Evolutionary conservation across 371 early-diverging fungal species (phyloP).

Genomic region (Mucor sp.): DNA sequence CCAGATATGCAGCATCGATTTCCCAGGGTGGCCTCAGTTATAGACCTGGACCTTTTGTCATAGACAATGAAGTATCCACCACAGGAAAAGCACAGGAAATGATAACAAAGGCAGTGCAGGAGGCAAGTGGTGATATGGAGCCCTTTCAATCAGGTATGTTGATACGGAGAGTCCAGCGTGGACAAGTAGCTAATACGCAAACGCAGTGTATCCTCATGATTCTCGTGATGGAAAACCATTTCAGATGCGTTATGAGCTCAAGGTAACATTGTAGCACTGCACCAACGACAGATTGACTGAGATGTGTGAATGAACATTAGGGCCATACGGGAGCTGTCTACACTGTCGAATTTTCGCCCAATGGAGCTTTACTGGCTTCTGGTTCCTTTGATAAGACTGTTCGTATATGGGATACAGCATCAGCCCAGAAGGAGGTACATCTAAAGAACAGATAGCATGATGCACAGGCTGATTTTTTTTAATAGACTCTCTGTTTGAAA

Average conservation of each 20-base stretch:
- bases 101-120: slow-evolving; percentile 50
- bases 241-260: slow-evolving; percentile 54
- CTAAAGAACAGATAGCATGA: neutral
- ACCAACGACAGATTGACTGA: neutral
- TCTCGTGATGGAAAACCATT: slow-evolving; percentile 51
- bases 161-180: neutral
- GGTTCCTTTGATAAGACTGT: slow-evolving; percentile 93
- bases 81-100: slow-evolving; percentile 46
- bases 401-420: slow-evolving; percentile 83
- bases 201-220: slow-evolving; percentile 32
- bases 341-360: slow-evolving; percentile 80
- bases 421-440: slow-evolving; percentile 69
- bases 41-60: slow-evolving; percentile 45
- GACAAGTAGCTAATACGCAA: neutral
- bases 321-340: slow-evolving; percentile 91
- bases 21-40: slow-evolving; percentile 46
- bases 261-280: slow-evolving; percentile 21
- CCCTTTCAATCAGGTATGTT: slow-evolving; percentile 34
- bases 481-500: slow-evolving; percentile 56
- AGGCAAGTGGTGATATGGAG: slow-evolving; percentile 48
- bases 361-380: slow-evolving; percentile 78
- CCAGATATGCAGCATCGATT: slow-evolving; percentile 66
- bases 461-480: neutral
- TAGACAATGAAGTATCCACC: slow-evolving; percentile 35
- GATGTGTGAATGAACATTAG: slow-evolving; percentile 24